Base-by-base conservation (phyloP, 164 flowering plant species). In the Annona squamosa region DNA sequence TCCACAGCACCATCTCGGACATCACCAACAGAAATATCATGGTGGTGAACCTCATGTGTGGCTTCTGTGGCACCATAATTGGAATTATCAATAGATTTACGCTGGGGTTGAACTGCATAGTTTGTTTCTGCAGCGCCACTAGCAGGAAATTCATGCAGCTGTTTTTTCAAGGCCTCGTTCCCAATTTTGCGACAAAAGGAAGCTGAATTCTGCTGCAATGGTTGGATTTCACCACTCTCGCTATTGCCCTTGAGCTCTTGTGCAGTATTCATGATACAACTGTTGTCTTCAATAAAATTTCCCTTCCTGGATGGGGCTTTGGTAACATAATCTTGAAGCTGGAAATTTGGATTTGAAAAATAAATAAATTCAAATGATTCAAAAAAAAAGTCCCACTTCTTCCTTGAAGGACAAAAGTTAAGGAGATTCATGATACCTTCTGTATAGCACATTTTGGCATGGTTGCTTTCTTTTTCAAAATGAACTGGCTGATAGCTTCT, bases 241-340 rank as follows among this genome's bases (percentile, higher is more conserved):
- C 17, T 71, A 63, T 64, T 67, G 61, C 18, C 63, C 67, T 78
- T 67, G 69, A 7, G 64, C 63, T 70, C 77, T 44, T 43, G 1
- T 3, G 62, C 44, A 62, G 41, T 43, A 45, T 6, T 65, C 75
- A 62, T 48, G 61, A 72, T 72, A 71, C 56, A 74, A 77, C 18
- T 66, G 71, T 43, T 73, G 44, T 19, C 61, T 64, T 17, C 68
- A 66, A 67, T 46, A 52, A 43, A 69, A 69, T 46, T 70, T 79
- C 72, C 76, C 77, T 63, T 82, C 74, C 87, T 77, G 65, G 71
- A 75, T 72, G 79, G 69, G 71, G 82, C 77, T 56, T 81, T 81
- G 70, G 82, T 71, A 67, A 86, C 79, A 70, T 77, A 41, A 75
- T 83, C 84, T 81, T 87, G 85, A 80, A 91, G 78, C 94, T 89